Percentiles rank a stretch among this genome's conserved stretches.
Conservation (phyloP, 495 filamentous ascomycete genomes). For the Parmelia sp. region DNA sequence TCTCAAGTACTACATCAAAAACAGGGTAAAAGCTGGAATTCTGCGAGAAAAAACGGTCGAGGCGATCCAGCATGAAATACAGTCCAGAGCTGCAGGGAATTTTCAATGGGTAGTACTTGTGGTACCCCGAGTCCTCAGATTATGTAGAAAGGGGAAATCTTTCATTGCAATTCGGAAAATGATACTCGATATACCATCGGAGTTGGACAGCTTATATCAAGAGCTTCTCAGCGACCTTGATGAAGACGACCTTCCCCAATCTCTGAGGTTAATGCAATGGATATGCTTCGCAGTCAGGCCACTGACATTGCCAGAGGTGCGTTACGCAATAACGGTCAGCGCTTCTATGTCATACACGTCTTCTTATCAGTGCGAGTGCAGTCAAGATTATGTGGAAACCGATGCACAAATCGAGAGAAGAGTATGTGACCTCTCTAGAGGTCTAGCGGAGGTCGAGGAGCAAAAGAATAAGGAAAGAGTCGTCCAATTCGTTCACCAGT, state of each 20-base stretch:
- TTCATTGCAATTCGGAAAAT: neutral
- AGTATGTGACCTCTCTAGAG: neutral
- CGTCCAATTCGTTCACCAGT: constrained; percentile 1
- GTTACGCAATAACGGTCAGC: neutral
- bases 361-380: neutral
- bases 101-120: constrained; percentile 7
- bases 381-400: neutral
- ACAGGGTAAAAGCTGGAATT: neutral
- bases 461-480: neutral
- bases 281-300: neutral
- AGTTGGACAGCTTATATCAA: neutral
- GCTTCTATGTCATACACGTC: neutral
- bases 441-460: neutral
- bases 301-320: neutral
- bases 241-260: neutral
- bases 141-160: neutral
- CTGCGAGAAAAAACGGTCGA: neutral
- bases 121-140: neutral
- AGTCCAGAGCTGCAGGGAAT: neutral
- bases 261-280: neutral
- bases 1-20: neutral
- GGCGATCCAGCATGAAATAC: neutral
- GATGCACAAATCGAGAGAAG: neutral
- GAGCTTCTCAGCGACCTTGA: neutral
- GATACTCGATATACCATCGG: neutral